A percentile compares a stretch with the other conserved stretches of the same genome.
Conservation (phyloP, 2,329 filamentous ascomycete species). For the Claviceps monticola region DNA sequence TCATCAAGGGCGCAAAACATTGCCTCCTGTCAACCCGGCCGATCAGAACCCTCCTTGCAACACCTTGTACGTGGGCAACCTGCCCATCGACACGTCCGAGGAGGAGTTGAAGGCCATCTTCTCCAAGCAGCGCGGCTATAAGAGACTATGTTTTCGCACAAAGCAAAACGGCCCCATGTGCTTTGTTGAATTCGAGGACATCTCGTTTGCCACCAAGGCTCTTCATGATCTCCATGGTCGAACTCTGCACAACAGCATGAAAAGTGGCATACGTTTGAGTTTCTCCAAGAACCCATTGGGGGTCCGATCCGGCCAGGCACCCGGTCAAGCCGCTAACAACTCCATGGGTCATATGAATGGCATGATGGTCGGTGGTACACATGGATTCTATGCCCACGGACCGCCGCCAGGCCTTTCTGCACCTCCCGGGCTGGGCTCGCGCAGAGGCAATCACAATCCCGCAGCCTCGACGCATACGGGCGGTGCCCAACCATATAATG, state of each 20-base stretch:
- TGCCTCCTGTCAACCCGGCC: constrained; percentile 85
- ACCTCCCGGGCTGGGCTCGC: constrained; percentile 52
- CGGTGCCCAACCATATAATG: constrained; percentile 7
- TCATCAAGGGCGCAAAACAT: constrained; percentile 42
- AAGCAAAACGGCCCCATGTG: constrained; percentile 97
- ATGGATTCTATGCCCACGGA: constrained; percentile 53
- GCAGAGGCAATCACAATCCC: constrained; percentile 13
- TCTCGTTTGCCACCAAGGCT: constrained; percentile 82
- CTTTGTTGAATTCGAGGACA: constrained; percentile 94
- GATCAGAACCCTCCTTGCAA: constrained; percentile 97
- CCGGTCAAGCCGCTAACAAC: constrained; percentile 24
- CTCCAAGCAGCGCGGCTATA: constrained; percentile 86
- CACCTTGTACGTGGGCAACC: constrained; percentile 93
- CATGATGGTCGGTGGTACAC: constrained; percentile 33
- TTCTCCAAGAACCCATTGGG: constrained; percentile 97
- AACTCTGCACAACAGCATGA: constrained; percentile 77
- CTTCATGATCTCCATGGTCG: constrained; percentile 81
- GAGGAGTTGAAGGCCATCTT: constrained; percentile 93
- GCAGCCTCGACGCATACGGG: constrained; percentile 10
- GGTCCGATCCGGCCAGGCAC: constrained; percentile 65
- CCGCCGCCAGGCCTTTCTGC: constrained; percentile 71
- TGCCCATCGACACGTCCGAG: constrained; percentile 84
- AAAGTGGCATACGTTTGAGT: constrained; percentile 86
- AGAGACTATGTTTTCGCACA: constrained; percentile 83
- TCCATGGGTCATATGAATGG: constrained; percentile 43